Evolutionary conservation across 306 rosid species (phyloP), one percentile per base, ranked within the genome.

Genomic region (Lablab purpureus): DNA sequence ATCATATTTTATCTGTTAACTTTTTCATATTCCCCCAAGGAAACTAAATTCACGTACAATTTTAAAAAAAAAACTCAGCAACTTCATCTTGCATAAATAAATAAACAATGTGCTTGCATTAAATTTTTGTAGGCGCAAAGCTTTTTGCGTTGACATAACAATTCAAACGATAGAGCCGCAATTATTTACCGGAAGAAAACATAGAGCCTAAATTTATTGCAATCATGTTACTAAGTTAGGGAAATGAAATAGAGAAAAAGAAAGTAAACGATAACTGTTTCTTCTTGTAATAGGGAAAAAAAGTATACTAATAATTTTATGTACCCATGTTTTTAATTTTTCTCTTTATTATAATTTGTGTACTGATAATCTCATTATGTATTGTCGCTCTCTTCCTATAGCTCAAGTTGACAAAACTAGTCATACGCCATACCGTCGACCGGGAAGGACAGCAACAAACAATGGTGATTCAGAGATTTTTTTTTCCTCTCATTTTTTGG

Each of bases 1-100:
- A 37, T 73, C 54, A 73, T 55, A 14, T 73, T 73, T 73, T 40
- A 22, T 58, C 1, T 10, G 15, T 51, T 73, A 2, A 54, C 15
- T 2, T 59, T 72, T 51, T 55, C 40, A 54, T 55, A 55, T 74
- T 56, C 55, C 22, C 49, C 5, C 46, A 71, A 50, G 11, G 7
- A 71, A 51, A 71, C 21, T 50, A 9, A 40, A 2, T 10, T 40
- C 2, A 41, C 46, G 13, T 34, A 14, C 5, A 19, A 5, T 64
- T 34, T 4, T 17, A 51, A 17, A 30, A 1, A 51, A 50, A 9
- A 37, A 9, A 40, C 9, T 5, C 5, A 5, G 7, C 21, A 40
- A 27, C 10, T 46, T 23, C 73, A 41, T 43, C 14, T 28, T 70
- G 60, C 41, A 25, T 14, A 5, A 9, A 4, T 27, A 43, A 13